phyloP scores from a whole-genome alignment of 2,329 filamentous ascomycete species.

The Colletotrichum sp. region DNA sequence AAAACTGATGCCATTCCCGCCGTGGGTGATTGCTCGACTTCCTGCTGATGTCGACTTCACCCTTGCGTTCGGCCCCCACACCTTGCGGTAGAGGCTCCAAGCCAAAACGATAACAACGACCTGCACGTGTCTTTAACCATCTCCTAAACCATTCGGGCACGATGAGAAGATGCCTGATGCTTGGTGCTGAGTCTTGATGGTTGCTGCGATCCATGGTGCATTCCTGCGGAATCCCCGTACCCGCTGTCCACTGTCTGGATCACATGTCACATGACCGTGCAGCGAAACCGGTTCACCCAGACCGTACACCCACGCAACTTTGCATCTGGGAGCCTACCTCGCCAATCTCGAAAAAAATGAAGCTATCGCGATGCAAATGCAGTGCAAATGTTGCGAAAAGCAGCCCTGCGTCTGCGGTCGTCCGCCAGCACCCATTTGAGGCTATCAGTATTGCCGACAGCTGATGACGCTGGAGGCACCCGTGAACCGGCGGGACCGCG shows the following conservation, averaged over 20 bases:
- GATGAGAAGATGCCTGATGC: not conserved
- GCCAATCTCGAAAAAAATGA: not conserved
- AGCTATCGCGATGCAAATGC: not conserved
- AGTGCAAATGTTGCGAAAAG: not conserved
- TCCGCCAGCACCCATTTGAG: not conserved
- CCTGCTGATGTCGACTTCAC: not conserved
- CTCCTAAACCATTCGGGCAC: not conserved
- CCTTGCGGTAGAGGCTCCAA: not conserved
- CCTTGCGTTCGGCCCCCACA: not conserved
- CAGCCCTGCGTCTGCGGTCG: not conserved
- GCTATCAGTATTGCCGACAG: not conserved
- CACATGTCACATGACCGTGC: slow-evolving; percentile 6
- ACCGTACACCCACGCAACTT: slow-evolving; percentile 3
- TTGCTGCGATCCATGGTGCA: not conserved
- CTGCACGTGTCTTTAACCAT: not conserved
- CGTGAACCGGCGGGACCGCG: not conserved
- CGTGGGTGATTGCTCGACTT: not conserved
- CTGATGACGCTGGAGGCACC: not conserved
- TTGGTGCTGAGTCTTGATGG: not conserved
- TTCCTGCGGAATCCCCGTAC: not conserved
- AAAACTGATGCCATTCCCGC: slow-evolving; percentile 1
- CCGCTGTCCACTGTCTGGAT: not conserved
- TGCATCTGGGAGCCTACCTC: not conserved
- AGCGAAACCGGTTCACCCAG: not conserved
- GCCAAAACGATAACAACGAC: not conserved